Evolutionary conservation across 805 yeast species (phyloP).

Genomic region (Ogataea corticis): DNA sequence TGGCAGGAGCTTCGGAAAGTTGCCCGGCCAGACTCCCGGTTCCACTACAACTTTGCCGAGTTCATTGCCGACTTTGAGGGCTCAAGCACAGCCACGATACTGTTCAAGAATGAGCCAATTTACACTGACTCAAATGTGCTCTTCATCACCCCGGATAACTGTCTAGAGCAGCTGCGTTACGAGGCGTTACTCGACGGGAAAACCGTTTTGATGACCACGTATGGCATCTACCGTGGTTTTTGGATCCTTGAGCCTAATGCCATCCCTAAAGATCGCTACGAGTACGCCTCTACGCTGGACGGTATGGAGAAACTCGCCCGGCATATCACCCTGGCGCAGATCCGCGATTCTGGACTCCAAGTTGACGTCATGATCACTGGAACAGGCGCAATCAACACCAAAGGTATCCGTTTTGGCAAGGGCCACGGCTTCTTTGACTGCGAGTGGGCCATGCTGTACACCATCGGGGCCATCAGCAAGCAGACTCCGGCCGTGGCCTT

Average conservation of each 20-base stretch:
- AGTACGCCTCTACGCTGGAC: slow-evolving; percentile 32
- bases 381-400: slow-evolving; percentile 33
- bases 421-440: slow-evolving; percentile 36
- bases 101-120: slow-evolving; percentile 16
- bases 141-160: slow-evolving; percentile 35
- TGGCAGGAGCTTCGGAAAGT: slow-evolving; percentile 32
- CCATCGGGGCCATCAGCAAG: slow-evolving; percentile 24
- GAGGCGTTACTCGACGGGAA: slow-evolving; percentile 28
- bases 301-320: slow-evolving; percentile 31
- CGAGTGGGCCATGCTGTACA: slow-evolving; percentile 35
- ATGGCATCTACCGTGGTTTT: slow-evolving; percentile 33
- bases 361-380: slow-evolving; percentile 34
- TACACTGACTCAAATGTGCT: slow-evolving; percentile 18
- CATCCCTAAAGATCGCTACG: slow-evolving; percentile 21
- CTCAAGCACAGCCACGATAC: slow-evolving; percentile 24
- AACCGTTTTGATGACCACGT: slow-evolving; percentile 31
- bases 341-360: slow-evolving; percentile 16
- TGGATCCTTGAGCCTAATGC: slow-evolving; percentile 25
- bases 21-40: slow-evolving; percentile 33
- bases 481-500: slow-evolving; percentile 31
- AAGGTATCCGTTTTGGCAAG: slow-evolving; percentile 34
- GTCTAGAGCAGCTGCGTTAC: slow-evolving; percentile 30
- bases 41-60: slow-evolving; percentile 33
- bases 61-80: slow-evolving; percentile 36
- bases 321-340: slow-evolving; percentile 21